Conservation (phyloP, 1,284 basidiomycete species). For the Schizopora paradoxa region DNA sequence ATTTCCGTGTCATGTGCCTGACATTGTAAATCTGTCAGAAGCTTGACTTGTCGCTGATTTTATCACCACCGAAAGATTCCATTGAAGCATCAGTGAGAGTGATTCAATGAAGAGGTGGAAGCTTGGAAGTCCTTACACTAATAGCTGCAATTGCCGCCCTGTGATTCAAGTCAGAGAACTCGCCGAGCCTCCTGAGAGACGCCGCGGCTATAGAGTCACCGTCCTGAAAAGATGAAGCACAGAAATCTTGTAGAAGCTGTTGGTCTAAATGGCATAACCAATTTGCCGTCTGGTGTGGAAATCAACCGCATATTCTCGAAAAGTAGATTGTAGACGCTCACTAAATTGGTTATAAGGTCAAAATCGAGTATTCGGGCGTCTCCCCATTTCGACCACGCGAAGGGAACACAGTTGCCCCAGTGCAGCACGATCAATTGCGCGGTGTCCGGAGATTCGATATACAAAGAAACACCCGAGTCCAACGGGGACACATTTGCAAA, state of each 20-base stretch:
- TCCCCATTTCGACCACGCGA: conserved; percentile 61
- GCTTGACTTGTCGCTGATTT: too few species aligned
- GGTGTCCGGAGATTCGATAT: conserved; percentile 34
- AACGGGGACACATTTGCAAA: conserved; percentile 29
- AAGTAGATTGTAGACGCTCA: conserved; percentile 27
- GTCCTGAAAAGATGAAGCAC: not conserved
- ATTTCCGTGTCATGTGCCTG: too few species aligned
- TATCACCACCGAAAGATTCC: too few species aligned
- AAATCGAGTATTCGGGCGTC: conserved; percentile 45
- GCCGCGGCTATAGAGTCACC: not conserved
- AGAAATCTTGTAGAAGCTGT: conserved; percentile 5
- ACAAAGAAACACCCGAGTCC: conserved; percentile 19
- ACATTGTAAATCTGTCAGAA: too few species aligned
- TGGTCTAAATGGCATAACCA: conserved; percentile 42
- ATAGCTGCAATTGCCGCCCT: too few species aligned
- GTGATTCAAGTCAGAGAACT: conserved; percentile 4
- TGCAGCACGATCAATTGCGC: conserved; percentile 44
- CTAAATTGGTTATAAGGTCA: conserved; percentile 45
- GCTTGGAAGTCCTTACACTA: too few species aligned
- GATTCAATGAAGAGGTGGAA: too few species aligned
- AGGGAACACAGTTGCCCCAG: conserved; percentile 49
- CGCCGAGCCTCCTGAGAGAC: not conserved
- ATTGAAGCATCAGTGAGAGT: too few species aligned
- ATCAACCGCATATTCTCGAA: conserved; percentile 6
- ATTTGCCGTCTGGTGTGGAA: conserved; percentile 39